phyloP scores from a whole-genome alignment of 2,329 filamentous ascomycete genomes.

The Epichloe baconii region DNA sequence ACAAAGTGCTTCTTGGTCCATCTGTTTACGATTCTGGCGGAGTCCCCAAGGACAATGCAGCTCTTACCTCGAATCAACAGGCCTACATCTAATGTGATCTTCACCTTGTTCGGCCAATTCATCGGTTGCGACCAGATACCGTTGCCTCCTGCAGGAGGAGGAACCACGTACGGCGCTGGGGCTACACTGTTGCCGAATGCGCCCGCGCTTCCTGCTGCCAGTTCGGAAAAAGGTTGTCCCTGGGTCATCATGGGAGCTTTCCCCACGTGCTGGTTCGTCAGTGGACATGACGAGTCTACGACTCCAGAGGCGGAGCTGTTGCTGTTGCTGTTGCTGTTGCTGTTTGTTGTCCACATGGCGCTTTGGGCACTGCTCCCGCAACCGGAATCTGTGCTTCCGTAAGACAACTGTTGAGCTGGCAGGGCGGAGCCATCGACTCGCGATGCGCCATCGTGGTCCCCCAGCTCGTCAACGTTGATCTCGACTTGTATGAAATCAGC shows the following conservation, averaged over 20 bases:
- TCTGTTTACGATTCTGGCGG: not conserved
- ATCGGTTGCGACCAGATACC: constrained; percentile 7
- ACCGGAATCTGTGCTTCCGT: not conserved
- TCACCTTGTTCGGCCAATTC: constrained; percentile 15
- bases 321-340: constrained; percentile 3
- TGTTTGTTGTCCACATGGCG: constrained; percentile 2
- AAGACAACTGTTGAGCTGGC: not conserved
- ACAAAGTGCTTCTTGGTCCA: not conserved
- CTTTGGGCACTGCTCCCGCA: not conserved
- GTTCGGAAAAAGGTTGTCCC: not conserved
- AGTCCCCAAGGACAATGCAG: not conserved
- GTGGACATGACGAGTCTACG: not conserved
- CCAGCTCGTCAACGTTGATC: constrained; percentile 32
- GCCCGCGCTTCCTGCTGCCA: not conserved
- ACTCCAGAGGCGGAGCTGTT: not conserved
- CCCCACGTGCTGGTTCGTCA: not conserved
- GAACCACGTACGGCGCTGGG: constrained; percentile 2
- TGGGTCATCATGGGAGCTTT: not conserved
- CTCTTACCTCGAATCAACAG: constrained; percentile 20
- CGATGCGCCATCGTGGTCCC: not conserved
- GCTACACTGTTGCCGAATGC: not conserved
- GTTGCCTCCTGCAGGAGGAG: not conserved
- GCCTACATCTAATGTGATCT: constrained; percentile 23
- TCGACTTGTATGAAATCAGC: constrained; percentile 49
- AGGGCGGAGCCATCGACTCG: not conserved